Conservation (phyloP, 768 basidiomycete genomes). For the Chalciporus pseudorubinellus region DNA sequence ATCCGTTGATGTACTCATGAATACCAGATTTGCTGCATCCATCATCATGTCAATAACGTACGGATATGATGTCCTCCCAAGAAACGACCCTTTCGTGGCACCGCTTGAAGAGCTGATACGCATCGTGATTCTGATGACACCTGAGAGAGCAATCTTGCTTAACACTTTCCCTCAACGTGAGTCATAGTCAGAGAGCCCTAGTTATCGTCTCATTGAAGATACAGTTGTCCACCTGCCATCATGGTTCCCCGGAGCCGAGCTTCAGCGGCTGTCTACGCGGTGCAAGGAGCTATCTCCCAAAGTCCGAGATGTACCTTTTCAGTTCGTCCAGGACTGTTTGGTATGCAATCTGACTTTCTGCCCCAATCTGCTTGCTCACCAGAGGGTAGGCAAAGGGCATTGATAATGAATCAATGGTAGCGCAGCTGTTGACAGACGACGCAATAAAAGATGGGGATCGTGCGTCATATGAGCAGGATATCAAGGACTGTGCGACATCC, state of each 20-base stretch:
- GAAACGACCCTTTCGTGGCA: conserved; percentile 19
- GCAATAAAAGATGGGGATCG: not conserved
- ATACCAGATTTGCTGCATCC: conserved; percentile 18
- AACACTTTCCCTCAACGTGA: conserved; percentile 20
- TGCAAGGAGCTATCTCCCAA: conserved; percentile 10
- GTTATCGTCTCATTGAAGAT: not conserved
- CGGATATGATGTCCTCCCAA: conserved; percentile 17
- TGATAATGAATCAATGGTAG: conserved; percentile 23
- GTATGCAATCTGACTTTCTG: conserved; percentile 1
- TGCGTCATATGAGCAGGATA: conserved; percentile 14
- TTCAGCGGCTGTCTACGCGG: conserved; percentile 8
- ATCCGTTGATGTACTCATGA: not conserved
- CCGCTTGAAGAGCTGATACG: conserved; percentile 12
- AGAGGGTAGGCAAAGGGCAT: conserved; percentile 16
- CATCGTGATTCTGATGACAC: conserved; percentile 11
- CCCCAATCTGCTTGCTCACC: not conserved
- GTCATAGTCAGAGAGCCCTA: not conserved
- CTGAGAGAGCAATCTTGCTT: conserved; percentile 20
- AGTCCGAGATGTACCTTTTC: conserved; percentile 19
- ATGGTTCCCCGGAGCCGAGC: conserved; percentile 16
- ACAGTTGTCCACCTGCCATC: conserved; percentile 20
- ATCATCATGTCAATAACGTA: conserved; percentile 20
- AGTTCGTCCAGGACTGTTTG: conserved; percentile 23
- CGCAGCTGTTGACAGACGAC: conserved; percentile 13
- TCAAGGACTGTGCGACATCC: conserved; percentile 18